Base-by-base conservation (phyloP, 179 eudicot genomes). In the Pouteria campechiana region DNA sequence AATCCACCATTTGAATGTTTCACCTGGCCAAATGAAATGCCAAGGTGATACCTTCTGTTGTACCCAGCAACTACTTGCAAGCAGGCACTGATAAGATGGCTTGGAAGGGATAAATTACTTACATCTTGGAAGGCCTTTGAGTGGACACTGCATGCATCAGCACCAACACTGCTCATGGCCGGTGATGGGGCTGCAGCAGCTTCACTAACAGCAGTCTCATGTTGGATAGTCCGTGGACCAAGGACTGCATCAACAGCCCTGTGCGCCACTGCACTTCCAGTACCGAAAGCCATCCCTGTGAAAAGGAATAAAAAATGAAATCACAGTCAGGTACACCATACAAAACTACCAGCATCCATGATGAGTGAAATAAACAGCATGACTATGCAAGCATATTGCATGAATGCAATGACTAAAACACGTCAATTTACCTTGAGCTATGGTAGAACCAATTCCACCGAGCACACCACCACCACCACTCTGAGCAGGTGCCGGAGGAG, bases 111-210 rank as follows among this genome's bases (percentile, higher is more conserved):
- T 19, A 17, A 7, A 23, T 25, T 24, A 18, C 75, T 25, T 69
- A 89, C 97, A 54, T 89, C 95, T 60, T 73, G 84, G 74, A 89
- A 86, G 32, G 86, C 90, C 67, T 72, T 79, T 9, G 68, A 44
- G 34, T 79, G 88, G 44, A 60, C 27, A 44, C 59, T 63, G 50
- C 88, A 79, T 17, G 77, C 72, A 69, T 79, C 82, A 41, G 69
- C 47, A 40, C 57, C 64, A 48, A 58, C 41, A 46, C 50, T 49
- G 52, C 20, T 52, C n/a, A 56, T 30, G 16, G 58, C 8, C 18
- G 89, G 61, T 11, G 72, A 69, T 7, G 81, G 58, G 6, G 79
- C 65, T 34, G 80, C 54, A 44, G 76, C 50, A 34, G 78, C 55
- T 50, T 69, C 71, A 37, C 85, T 18, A 25, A 16, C 81, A 42